Evolutionary conservation across 331 rosid genomes (phyloP).

Genomic region (Malus hybrid): DNA sequence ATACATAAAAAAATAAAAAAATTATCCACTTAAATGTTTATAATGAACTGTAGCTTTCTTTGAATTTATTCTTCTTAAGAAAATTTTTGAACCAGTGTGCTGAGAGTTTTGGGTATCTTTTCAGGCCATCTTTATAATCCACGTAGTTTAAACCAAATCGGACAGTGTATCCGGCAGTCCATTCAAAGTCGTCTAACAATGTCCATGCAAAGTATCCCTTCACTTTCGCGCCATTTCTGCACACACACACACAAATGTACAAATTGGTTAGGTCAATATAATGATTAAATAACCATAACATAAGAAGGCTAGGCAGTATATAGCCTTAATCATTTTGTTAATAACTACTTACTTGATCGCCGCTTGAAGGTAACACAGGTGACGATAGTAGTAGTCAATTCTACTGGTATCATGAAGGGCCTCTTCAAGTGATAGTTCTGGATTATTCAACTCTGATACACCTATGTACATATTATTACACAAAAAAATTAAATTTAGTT

Average conservation of each 20-base stretch:
- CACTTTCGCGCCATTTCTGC: not conserved
- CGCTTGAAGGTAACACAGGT: constrained; percentile 8
- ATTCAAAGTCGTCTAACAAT: constrained; percentile 23
- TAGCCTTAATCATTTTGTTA: not conserved
- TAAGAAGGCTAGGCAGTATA: too few relatives aligned
- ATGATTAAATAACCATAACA: not conserved
- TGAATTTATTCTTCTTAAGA: too few relatives aligned
- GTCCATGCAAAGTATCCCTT: constrained; percentile 32
- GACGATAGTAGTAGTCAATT: constrained; percentile 25
- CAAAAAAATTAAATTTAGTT: too few relatives aligned
- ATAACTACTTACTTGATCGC: constrained; percentile 26
- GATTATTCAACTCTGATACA: too few relatives aligned
- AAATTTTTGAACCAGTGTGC: too few relatives aligned
- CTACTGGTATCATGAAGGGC: constrained; percentile 18
- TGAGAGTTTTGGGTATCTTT: too few relatives aligned
- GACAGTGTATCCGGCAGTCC: constrained; percentile 12
- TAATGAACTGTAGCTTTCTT: too few relatives aligned
- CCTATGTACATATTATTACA: too few relatives aligned
- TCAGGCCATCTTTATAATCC: constrained; percentile 5
- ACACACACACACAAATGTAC: not conserved
- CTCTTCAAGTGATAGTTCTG: too few relatives aligned
- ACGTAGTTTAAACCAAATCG: constrained; percentile 19
- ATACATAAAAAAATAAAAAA: too few relatives aligned
- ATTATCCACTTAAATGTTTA: too few relatives aligned
- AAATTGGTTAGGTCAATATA: not conserved